Conservation (phyloP, 768 basidiomycete genomes). For the Suillus plorans region DNA sequence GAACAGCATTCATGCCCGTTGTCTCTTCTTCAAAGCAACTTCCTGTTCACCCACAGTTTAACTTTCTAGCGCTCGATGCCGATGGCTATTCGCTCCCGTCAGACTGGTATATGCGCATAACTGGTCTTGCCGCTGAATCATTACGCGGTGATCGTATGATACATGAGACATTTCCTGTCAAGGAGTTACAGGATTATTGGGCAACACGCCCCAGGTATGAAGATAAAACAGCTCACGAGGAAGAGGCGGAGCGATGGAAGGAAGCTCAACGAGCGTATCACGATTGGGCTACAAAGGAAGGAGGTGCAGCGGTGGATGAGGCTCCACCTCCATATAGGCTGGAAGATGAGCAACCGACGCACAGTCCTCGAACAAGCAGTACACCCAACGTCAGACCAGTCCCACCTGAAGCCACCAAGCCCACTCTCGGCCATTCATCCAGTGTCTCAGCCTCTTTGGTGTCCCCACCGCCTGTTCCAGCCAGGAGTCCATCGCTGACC, state of each 20-base stretch:
- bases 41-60: conserved; percentile 57
- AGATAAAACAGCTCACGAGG: conserved; percentile 15
- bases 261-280: conserved; percentile 35
- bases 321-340: conserved; percentile 68
- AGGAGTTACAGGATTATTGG: conserved; percentile 80
- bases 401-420: conserved; percentile 15
- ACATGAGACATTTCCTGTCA: conserved; percentile 61
- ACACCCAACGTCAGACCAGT: conserved; percentile 2
- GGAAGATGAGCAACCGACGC: conserved; percentile 37
- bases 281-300: conserved; percentile 38
- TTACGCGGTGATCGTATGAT: conserved; percentile 64
- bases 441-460: conserved; percentile 6
- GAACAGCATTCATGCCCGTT: conserved; percentile 79
- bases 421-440: background rate
- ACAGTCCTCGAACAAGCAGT: conserved; percentile 1
- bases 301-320: conserved; percentile 41
- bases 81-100: conserved; percentile 76
- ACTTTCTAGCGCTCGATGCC: conserved; percentile 71
- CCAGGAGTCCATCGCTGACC: conserved; percentile 11
- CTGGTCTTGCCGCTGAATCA: conserved; percentile 68
- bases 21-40: conserved; percentile 56
- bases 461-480: conserved; percentile 13
- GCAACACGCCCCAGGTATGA: conserved; percentile 59
- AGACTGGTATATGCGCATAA: conserved; percentile 87
- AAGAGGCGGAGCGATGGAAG: conserved; percentile 26